A percentile compares a stretch with the other conserved stretches of the same genome.
These are phyloP conservation scores for Grigorovia transvaalensis DNA, from an alignment of 805 yeast species.

Conservation along the genomic window DNA sequence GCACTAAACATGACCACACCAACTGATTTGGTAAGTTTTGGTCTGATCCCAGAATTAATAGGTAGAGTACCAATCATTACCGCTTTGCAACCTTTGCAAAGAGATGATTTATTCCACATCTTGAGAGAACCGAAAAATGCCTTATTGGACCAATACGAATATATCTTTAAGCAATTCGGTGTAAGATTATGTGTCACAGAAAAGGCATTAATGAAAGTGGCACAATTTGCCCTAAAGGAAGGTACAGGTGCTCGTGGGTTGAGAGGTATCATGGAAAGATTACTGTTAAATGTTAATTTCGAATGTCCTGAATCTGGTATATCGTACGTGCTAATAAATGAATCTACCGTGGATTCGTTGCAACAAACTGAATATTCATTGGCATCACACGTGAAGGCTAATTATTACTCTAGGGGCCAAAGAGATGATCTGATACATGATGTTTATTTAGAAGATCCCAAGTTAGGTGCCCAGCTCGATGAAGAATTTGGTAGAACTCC, in stretches of 20 bases:
- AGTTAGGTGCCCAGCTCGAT: slow-evolving; percentile 29
- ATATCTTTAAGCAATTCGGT: slow-evolving; percentile 43
- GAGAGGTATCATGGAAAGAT: slow-evolving; percentile 43
- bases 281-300: slow-evolving; percentile 41
- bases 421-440: slow-evolving; percentile 33
- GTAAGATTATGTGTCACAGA: slow-evolving; percentile 40
- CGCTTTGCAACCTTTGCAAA: slow-evolving; percentile 37
- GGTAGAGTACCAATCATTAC: slow-evolving; percentile 51
- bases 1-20: slow-evolving; percentile 40
- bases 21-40: slow-evolving; percentile 41
- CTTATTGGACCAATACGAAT: slow-evolving; percentile 41
- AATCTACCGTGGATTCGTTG: slow-evolving; percentile 34
- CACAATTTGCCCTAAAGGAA: slow-evolving; percentile 38
- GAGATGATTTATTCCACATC: slow-evolving; percentile 38
- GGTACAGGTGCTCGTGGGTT: slow-evolving; percentile 57
- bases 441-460: slow-evolving; percentile 33
- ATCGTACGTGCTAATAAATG: slow-evolving; percentile 39
- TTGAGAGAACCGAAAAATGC: slow-evolving; percentile 48
- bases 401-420: slow-evolving; percentile 38
- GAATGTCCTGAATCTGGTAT: slow-evolving; percentile 52
- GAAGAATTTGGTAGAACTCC: slow-evolving; percentile 16
- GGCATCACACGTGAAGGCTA: slow-evolving; percentile 29
- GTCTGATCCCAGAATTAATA: slow-evolving; percentile 49
- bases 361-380: slow-evolving; percentile 26
- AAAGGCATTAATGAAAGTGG: slow-evolving; percentile 39